These are phyloP conservation scores for Carex scoparia DNA, from an alignment of 176 grass and related monocot species.

Conservation along the genomic window DNA sequence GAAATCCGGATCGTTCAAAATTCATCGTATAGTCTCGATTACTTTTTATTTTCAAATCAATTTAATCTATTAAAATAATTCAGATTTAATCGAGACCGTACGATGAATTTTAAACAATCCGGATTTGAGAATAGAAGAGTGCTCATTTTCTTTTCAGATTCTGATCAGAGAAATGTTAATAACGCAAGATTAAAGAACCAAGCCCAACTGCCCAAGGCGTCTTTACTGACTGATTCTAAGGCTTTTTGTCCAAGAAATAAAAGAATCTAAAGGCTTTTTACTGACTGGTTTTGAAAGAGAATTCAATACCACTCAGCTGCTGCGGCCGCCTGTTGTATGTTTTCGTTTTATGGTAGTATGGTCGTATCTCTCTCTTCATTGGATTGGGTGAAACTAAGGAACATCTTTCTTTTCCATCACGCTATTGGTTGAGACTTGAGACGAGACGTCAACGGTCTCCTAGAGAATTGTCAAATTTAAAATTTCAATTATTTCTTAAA, in stretches of 20 bases:
- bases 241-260: background rate
- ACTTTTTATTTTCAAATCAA: too few relatives aligned
- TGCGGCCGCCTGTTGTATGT: background rate
- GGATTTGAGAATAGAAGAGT: too few relatives aligned
- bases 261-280: too few relatives aligned
- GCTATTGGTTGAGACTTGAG: background rate
- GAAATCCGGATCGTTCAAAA: too few relatives aligned
- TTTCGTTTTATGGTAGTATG: background rate
- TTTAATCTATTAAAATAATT: too few relatives aligned
- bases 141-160: too few relatives aligned
- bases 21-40: too few relatives aligned
- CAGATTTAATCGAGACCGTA: too few relatives aligned
- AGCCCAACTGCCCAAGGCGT: background rate
- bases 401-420: background rate
- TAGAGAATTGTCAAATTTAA: background rate
- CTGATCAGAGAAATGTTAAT: background rate
- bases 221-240: background rate
- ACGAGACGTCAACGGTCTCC: background rate
- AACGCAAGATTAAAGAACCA: background rate
- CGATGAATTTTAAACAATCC: too few relatives aligned
- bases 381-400: too few relatives aligned
- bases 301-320: background rate
- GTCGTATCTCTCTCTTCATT: background rate
- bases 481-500: too few relatives aligned
- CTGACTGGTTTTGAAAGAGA: background rate